A percentile compares a stretch with the other conserved stretches of the same genome.
Evolutionary conservation across 192 early-diverging fungal genomes (phyloP).

Genomic region (Phycomyces blakesleeanus): DNA sequence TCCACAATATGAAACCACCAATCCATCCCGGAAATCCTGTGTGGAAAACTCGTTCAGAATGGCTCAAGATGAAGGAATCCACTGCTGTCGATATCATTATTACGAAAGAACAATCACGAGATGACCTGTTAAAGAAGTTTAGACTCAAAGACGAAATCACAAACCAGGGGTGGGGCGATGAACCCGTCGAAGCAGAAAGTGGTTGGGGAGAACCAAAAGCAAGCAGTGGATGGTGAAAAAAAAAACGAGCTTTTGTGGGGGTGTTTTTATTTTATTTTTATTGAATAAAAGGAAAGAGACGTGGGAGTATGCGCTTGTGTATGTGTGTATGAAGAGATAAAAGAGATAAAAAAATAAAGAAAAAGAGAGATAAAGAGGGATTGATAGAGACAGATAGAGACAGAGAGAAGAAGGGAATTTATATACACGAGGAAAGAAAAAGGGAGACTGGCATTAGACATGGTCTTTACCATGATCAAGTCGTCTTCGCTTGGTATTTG

Average conservation of each 20-base stretch:
- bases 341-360: too few relatives aligned
- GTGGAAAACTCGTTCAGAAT: constrained; percentile 11
- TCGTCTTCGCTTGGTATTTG: neutral
- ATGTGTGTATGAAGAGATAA: neutral
- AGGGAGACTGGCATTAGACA: neutral
- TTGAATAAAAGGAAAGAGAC: too few relatives aligned
- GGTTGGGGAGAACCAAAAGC: neutral
- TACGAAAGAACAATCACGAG: neutral
- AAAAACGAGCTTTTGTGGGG: too few relatives aligned
- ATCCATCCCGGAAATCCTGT: constrained; percentile 14
- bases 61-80: constrained; percentile 4
- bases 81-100: neutral
- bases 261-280: too few relatives aligned
- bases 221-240: constrained; percentile 1
- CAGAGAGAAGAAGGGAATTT: neutral
- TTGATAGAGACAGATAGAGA: neutral
- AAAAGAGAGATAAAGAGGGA: neutral
- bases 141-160: neutral
- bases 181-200: neutral
- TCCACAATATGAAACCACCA: neutral
- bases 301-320: too few relatives aligned
- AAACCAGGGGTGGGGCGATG: neutral
- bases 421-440: neutral
- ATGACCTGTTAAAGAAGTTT: neutral
- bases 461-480: neutral